Evolutionary conservation across 495 filamentous ascomycete species (phyloP).

Genomic region (Podospora sp.): DNA sequence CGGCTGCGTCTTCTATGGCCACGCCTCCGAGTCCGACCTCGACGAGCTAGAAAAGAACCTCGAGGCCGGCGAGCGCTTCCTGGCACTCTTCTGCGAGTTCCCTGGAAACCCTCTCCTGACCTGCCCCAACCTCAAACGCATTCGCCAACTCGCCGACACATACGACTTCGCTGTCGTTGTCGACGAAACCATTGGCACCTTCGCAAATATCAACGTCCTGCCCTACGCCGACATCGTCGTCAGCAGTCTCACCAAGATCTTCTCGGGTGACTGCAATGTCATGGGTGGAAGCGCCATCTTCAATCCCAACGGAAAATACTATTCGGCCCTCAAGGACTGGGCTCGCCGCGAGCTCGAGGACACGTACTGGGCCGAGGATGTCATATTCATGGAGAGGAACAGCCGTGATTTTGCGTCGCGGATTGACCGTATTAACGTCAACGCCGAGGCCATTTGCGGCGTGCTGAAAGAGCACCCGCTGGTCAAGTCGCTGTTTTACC

Average conservation of each 20-base stretch:
- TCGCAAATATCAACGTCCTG: conserved; percentile 91
- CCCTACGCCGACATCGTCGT: conserved; percentile 88
- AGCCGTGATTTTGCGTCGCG: conserved; percentile 87
- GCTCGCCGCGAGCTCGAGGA: conserved; percentile 74
- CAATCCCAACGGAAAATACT: conserved; percentile 78
- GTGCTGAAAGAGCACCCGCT: conserved; percentile 56
- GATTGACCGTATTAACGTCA: conserved; percentile 81
- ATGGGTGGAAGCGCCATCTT: conserved; percentile 91
- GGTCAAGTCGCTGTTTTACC: conserved; percentile 86
- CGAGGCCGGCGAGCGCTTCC: conserved; percentile 71
- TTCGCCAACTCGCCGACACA: conserved; percentile 74
- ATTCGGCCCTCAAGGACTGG: conserved; percentile 64
- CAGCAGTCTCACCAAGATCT: conserved; percentile 93
- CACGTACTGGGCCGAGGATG: conserved; percentile 90
- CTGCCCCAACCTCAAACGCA: conserved; percentile 79
- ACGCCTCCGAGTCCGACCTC: conserved; percentile 77
- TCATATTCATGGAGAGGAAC: conserved; percentile 92
- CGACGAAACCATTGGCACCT: conserved; percentile 96
- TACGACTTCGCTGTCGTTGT: conserved; percentile 90
- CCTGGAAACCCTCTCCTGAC: conserved; percentile 89
- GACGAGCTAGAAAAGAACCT: conserved; percentile 81
- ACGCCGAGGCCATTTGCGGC: conserved; percentile 80
- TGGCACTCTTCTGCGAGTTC: conserved; percentile 91
- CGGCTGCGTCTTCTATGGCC: conserved; percentile 87
- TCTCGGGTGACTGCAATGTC: conserved; percentile 95